Base-by-base conservation (phyloP, 73 alveolate species). In the Tetrahymena thermophila region DNA sequence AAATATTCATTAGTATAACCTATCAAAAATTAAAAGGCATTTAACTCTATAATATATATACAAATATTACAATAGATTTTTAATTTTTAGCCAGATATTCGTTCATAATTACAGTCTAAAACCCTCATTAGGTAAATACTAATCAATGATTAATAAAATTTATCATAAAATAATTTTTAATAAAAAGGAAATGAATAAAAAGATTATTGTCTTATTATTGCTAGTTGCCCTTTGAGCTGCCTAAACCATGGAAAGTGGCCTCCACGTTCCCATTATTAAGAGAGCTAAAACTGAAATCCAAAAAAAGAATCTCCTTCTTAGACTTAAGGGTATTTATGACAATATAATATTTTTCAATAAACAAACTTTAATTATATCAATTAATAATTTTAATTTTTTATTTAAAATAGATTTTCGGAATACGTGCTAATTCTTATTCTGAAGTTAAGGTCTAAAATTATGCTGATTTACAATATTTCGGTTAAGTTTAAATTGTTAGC, bases 401-500 rank as follows among this genome's bases (percentile, higher is more conserved):
- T 10, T 5, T 28, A 19, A 10, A 23, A 5, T 9, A 93, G 85
- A 28, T 38, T 25, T 43, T 93, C 93, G 44, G 85, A 1, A 38
- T n/a, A 14, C 50, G 93, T 35, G 13, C n/a, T 19, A 71, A 71
- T 42, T 71, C 89, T 19, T 31, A 28, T 40, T 38, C 93, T 55
- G 85, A 93, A 50, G 96, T 93, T 28, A 42, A 43, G 55, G 56
- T 93, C 44, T 13, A 94, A 19, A 94, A 94, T 50, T 94, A 71
- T 28, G 50, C 25, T n/a, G 71, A 42, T 56, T 55, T 83, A 58
- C 85, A 94, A 43, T 94, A 94, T 58, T 43, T 83, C 96, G 94
- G 96, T 23, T 83, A 55, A 71, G 84, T 94, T 16, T 56, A 40
- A 4, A 89, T 97, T 42, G 98, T 98, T 40, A 93, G n/a, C 97